Conservation (phyloP, 305 asterid genomes). For the Fraxinus greggii region DNA sequence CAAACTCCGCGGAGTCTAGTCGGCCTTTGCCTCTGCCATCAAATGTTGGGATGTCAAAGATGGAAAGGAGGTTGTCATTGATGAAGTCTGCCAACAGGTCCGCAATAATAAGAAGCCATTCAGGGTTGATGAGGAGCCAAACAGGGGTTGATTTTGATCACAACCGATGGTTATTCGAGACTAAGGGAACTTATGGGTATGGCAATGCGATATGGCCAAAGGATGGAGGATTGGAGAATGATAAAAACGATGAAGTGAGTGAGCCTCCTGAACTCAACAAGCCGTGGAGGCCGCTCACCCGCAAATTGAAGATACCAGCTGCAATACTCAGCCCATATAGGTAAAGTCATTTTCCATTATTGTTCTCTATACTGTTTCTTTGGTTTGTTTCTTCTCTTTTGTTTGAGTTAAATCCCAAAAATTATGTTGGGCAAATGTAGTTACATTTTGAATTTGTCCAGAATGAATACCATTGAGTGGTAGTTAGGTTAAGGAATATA, state of each 20-base stretch:
- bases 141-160: conserved; percentile 88
- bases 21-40: conserved; percentile 63
- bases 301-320: conserved; percentile 84
- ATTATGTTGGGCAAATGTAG: not conserved
- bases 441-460: not conserved
- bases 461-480: not conserved
- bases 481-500: not conserved
- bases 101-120: conserved; percentile 59
- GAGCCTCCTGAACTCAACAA: conserved; percentile 73
- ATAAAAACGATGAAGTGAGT: conserved; percentile 40
- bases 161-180: conserved; percentile 86
- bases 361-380: not conserved
- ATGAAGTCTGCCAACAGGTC: conserved; percentile 79
- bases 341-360: conserved; percentile 36
- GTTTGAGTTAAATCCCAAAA: not conserved
- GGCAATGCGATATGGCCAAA: conserved; percentile 98
- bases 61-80: conserved; percentile 83
- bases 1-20: conserved; percentile 39
- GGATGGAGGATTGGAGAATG: conserved; percentile 59
- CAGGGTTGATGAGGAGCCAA: conserved; percentile 76
- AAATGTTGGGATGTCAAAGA: conserved; percentile 65
- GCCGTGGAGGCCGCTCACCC: conserved; percentile 98
- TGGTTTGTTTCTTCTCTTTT: conserved; percentile 12
- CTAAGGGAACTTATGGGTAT: conserved; percentile 93
- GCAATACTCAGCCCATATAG: conserved; percentile 85